Evolutionary conservation across 345 rosid species (phyloP).

Genomic region (Hibiscus trionum): DNA sequence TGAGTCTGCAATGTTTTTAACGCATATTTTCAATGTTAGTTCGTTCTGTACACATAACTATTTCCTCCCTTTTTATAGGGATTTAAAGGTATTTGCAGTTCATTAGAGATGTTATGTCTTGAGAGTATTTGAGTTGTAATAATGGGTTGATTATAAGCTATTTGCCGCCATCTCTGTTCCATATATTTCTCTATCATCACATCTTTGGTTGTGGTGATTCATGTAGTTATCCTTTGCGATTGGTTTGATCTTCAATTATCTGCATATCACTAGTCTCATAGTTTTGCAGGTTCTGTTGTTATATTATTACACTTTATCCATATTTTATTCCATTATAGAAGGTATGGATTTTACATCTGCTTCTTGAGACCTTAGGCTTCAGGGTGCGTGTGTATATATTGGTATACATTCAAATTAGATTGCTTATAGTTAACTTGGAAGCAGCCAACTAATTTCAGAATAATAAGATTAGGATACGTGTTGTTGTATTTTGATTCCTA

Average conservation of each 20-base stretch:
- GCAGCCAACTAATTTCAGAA: constrained; percentile 6
- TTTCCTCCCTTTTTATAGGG: background rate
- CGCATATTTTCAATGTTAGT: background rate
- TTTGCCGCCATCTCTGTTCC: background rate
- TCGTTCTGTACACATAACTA: background rate
- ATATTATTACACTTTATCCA: constrained; percentile 12
- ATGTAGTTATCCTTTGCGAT: background rate
- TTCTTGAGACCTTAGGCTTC: constrained; percentile 17
- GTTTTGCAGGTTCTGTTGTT: constrained; percentile 27
- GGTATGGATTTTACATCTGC: constrained; percentile 28
- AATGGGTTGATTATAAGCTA: background rate
- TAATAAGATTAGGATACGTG: background rate
- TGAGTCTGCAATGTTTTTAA: background rate
- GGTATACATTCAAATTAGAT: background rate
- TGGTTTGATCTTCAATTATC: constrained; percentile 1
- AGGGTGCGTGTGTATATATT: background rate
- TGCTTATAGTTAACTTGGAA: background rate
- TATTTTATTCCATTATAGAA: constrained; percentile 17
- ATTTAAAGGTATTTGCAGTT: background rate
- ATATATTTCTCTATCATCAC: background rate
- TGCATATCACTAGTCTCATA: constrained; percentile 18
- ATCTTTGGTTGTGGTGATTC: background rate
- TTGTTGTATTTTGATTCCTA: background rate
- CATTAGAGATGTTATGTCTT: background rate
- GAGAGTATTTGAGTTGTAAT: background rate